Percentiles rank a stretch among this genome's conserved stretches.
These are phyloP conservation scores for Phytophthora uliginosa DNA, from an alignment of 352 stramenopile species.

Conservation along the genomic window DNA sequence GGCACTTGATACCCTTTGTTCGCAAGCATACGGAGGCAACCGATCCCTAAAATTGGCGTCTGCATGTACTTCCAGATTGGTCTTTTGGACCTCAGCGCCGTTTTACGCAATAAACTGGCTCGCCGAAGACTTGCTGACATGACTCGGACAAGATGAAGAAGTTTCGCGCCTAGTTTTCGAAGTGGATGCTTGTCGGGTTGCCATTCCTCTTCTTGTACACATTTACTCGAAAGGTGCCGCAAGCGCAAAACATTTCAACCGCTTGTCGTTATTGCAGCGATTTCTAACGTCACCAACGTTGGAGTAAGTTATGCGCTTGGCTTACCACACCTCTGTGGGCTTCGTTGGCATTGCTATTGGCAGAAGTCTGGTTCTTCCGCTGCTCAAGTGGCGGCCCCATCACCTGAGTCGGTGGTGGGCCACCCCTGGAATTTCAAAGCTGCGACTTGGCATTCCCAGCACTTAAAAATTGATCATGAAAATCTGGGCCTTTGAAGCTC, in stretches of 20 bases:
- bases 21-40: constrained; percentile 65
- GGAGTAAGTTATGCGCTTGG: constrained; percentile 62
- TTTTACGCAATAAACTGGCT: constrained; percentile 62
- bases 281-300: constrained; percentile 71
- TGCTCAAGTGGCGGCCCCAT: no score
- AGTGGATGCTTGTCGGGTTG: constrained; percentile 58
- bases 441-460: no score
- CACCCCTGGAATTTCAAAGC: no score
- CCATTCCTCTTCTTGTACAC: constrained; percentile 83
- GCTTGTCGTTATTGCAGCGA: constrained; percentile 63
- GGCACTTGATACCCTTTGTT: constrained; percentile 81
- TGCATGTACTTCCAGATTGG: constrained; percentile 82
- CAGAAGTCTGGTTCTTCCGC: no score
- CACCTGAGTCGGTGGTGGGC: no score
- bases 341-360: no score
- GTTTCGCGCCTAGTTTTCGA: constrained; percentile 60
- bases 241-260: constrained; percentile 76
- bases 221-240: constrained; percentile 72
- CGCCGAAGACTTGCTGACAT: constrained; percentile 43
- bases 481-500: constrained; percentile 67
- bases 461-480: constrained; percentile 73
- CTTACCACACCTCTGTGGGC: constrained; percentile 68
- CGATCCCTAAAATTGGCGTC: constrained; percentile 67
- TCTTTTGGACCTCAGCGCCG: constrained; percentile 54
- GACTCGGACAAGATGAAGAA: constrained; percentile 47